Evolutionary conservation across 139 green algal species (phyloP), one percentile per base, ranked within the genome.

Genomic region (Dunaliella primolecta): DNA sequence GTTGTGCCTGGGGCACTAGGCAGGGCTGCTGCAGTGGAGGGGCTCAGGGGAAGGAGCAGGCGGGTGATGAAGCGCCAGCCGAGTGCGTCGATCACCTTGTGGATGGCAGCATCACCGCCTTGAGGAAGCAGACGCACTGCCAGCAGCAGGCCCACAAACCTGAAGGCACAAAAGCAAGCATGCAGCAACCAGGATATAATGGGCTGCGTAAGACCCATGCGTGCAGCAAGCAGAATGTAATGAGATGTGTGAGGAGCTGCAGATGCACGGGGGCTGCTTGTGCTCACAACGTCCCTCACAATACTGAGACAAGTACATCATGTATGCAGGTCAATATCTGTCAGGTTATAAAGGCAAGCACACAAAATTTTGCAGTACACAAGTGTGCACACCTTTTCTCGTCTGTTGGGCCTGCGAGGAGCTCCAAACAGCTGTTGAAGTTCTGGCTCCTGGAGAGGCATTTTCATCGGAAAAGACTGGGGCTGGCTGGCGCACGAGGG

Each of bases 101-200:
- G 75, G 0, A 92, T 64, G 1, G 86, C 83, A 11, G 46, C 83
- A 0, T 85, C 78, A 81, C 91, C 85, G 33, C 86, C 90, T 0
- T 88, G 55, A 0, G 91, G 89, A 64, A 95, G 87, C 33, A 95
- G 81, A 75, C 91, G 91, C 20, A 89, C 94, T 1, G 93, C 92
- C 75, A 96, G 86, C 37, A 96, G 86, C 70, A 96, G 86, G 2
- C 93, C 93, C 20, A 95, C 93, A 85, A 96, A 93, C 83, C 93
- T 96, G 89, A 3, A 70, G n/a, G 29, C 11, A 31, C 30, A 31
- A 36, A 1, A 37, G 27, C 25, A 36, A 32, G 25, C 1, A 7
- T 37, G 32, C 7, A 35, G 31, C 24, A 55, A 34, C 27, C 0
- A 15, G 3, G 2, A 25, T n/a, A n/a, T n/a, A n/a, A n/a, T n/a